Conservation (phyloP, 2,329 filamentous ascomycete genomes). For the Exserohilum turcica region DNA sequence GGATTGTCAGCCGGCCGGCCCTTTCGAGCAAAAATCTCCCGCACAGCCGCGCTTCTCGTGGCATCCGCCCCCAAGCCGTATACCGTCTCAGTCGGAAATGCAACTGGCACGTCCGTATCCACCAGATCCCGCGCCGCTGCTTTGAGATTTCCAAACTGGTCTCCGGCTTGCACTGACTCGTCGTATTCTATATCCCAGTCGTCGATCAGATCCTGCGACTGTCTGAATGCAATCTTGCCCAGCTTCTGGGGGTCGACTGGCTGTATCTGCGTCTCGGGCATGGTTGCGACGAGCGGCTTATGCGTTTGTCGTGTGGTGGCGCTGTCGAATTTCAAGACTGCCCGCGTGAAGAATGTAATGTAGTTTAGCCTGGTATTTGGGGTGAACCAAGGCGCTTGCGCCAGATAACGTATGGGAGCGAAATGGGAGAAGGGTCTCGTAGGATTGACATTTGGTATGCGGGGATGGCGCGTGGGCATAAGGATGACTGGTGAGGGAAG, state of each 20-base stretch:
- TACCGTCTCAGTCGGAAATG: constrained; percentile 96
- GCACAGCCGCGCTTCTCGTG: constrained; percentile 79
- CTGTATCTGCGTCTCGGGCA: constrained; percentile 45
- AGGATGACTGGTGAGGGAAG: constrained; percentile 32
- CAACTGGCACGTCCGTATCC: constrained; percentile 75
- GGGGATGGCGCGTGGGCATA: constrained; percentile 38
- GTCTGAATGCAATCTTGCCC: constrained; percentile 43
- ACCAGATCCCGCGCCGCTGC: constrained; percentile 70
- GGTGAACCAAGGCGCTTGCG: constrained; percentile 25
- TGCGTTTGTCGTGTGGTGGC: constrained; percentile 3
- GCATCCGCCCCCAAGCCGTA: constrained; percentile 97
- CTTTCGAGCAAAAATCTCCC: constrained; percentile 91
- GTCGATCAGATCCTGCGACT: constrained; percentile 42
- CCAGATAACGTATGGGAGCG: constrained; percentile 30
- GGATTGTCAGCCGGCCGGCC: constrained; percentile 92
- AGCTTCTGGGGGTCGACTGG: constrained; percentile 49
- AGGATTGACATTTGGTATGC: constrained; percentile 44
- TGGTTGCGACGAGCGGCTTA: constrained; percentile 14
- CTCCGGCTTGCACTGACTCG: constrained; percentile 49
- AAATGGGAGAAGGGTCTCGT: constrained; percentile 16
- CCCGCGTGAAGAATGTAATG: constrained; percentile 4
- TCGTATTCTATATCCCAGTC: constrained; percentile 43
- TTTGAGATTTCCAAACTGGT: constrained; percentile 58
- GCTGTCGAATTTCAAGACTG: neutral
- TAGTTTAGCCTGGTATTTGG: constrained; percentile 30